Base-by-base conservation (phyloP, 768 basidiomycete species). In the Calvatia gigantea region DNA sequence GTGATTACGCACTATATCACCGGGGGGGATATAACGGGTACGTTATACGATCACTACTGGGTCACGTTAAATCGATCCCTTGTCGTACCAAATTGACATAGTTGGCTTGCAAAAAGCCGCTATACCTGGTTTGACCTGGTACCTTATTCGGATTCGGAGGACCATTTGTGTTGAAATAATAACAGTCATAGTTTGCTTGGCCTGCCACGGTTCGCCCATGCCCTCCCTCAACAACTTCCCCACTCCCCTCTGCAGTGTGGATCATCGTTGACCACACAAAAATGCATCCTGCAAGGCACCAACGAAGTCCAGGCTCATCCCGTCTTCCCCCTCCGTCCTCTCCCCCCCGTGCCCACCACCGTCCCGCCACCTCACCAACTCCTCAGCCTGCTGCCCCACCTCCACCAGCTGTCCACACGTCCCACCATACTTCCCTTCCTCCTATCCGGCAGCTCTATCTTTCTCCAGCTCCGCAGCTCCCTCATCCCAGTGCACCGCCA, bases 381-480 rank as follows among this genome's bases (percentile, higher is more conserved):
- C 35, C 32, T 25, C 27, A 60, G 45, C 58, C 62, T 43, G 63
- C 68, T 59, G 54, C 61, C 21, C 51, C 62, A 14, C 55, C 61
- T 23, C 23, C 57, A 14, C 63, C 53, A 25, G 62, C 65, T 6
- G n/a, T 12, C 25, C 41, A 19, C 46, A 46, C 58, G 8, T 60
- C 62, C 25, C 65, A 69, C 60, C 72, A 70, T 33, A 71, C 72
- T 2, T 73, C 73, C 45, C 74, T 89, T 25, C 87, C 87, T 3
- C 82, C 87, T 47, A 88, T 89, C 63, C 82, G 82, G 48, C 81
- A 85, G 31, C 73, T 89, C 21, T 84, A 87, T 65, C 84, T 83
- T 27, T 83, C 82, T 68, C 80, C 79, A n/a, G 71, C 84, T 17
- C 51, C 67, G 14, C 39, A 41, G n/a, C 39, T 41, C 6, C 35